A percentile compares a stretch with the other conserved stretches of the same genome.
phyloP scores from a whole-genome alignment of 116 monocot genomes.

The Dioscorea cayenensis region DNA sequence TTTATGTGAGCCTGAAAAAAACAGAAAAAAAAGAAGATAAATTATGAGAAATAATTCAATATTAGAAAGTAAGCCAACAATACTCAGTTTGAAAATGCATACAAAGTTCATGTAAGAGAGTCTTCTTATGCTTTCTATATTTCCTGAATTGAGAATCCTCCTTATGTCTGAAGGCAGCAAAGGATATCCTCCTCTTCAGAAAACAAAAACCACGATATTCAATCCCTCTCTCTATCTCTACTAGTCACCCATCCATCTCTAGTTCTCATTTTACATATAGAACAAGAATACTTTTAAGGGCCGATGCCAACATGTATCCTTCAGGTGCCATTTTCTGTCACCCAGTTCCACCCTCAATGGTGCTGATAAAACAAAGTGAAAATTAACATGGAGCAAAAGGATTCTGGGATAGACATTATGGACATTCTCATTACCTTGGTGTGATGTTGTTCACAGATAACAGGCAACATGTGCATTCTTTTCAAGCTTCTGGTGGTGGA shows the following conservation, averaged over 20 bases:
- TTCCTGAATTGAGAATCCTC: slow-evolving; percentile 94
- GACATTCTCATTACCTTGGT: slow-evolving; percentile 45
- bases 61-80: not conserved
- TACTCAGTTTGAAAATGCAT: slow-evolving; percentile 10
- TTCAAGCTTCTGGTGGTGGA: slow-evolving; percentile 86
- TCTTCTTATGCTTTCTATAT: slow-evolving; percentile 93
- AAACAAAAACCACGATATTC: not conserved
- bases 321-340: slow-evolving; percentile 95
- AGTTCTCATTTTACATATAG: slow-evolving; percentile 52
- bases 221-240: no score
- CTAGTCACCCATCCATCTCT: no score
- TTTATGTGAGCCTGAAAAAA: slow-evolving; percentile 54
- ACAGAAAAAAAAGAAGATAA: not conserved
- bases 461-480: slow-evolving; percentile 96
- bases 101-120: slow-evolving; percentile 93
- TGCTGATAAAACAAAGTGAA: slow-evolving; percentile 30
- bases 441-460: slow-evolving; percentile 94
- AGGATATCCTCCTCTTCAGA: slow-evolving; percentile 67
- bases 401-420: not conserved
- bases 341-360: slow-evolving; percentile 78
- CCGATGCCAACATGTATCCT: slow-evolving; percentile 95
- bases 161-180: slow-evolving; percentile 89
- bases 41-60: not conserved
- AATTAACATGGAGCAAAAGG: not conserved
- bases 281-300: slow-evolving; percentile 82